Evolutionary conservation across 805 yeast genomes (phyloP).

Genomic region (Blastobotrys chiropterorum): DNA sequence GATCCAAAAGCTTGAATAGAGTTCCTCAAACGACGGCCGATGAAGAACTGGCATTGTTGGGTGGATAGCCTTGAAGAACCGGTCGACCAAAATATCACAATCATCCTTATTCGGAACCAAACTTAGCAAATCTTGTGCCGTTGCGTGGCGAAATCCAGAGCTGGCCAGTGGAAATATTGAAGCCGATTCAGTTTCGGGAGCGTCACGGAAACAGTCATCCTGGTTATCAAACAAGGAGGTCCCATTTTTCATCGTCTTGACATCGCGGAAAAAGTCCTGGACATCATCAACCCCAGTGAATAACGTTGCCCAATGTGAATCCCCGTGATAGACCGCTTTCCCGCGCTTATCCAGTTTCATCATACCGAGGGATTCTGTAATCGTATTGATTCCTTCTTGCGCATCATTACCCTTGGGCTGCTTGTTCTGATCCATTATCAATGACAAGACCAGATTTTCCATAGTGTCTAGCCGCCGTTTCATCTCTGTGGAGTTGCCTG

Average conservation of each 20-base stretch:
- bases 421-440: constrained; percentile 13
- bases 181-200: background rate
- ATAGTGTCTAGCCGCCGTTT: constrained; percentile 25
- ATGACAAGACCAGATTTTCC: constrained; percentile 25
- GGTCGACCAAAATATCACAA: constrained; percentile 22
- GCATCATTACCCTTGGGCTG: constrained; percentile 1
- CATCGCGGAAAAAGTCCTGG: constrained; percentile 17
- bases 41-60: constrained; percentile 26
- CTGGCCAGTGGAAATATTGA: background rate
- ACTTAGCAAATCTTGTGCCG: constrained; percentile 19
- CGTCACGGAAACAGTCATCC: background rate
- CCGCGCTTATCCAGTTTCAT: constrained; percentile 30
- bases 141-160: constrained; percentile 9
- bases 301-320: constrained; percentile 31
- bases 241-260: constrained; percentile 1
- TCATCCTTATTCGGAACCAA: constrained; percentile 20
- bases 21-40: constrained; percentile 24
- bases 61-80: constrained; percentile 26
- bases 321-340: constrained; percentile 30
- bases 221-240: constrained; percentile 2
- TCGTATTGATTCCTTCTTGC: constrained; percentile 10
- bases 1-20: constrained; percentile 26
- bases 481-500: constrained; percentile 15
- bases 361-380: constrained; percentile 30
- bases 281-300: constrained; percentile 25